Conservation (phyloP, 106 monocot genomes). For the Gastrodia elata region DNA sequence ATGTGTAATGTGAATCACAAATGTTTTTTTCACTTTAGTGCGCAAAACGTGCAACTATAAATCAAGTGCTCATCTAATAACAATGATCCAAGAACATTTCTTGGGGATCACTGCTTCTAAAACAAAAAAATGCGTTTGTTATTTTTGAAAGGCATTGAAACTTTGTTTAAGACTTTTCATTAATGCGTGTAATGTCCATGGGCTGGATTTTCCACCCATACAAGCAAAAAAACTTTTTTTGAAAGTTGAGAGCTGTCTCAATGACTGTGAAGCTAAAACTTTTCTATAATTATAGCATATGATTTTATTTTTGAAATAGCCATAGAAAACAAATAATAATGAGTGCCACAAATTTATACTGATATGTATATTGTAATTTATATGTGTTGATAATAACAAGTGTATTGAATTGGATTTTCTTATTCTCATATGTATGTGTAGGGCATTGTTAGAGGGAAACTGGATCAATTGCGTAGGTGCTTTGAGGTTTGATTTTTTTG, state of each 20-base stretch:
- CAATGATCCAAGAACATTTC: too few relatives aligned
- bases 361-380: constrained; percentile 1
- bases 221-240: neutral
- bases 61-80: too few relatives aligned
- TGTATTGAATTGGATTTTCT: neutral
- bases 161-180: neutral
- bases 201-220: neutral
- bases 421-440: constrained; percentile 7
- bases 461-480: constrained; percentile 91
- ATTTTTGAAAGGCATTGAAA: neutral
- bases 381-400: neutral
- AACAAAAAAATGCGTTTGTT: neutral
- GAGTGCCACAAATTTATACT: neutral
- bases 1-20: too few relatives aligned
- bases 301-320: neutral
- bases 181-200: neutral
- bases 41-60: too few relatives aligned
- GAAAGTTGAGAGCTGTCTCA: neutral
- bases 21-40: too few relatives aligned
- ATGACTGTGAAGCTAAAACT: neutral
- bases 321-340: neutral
- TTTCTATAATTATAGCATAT: neutral
- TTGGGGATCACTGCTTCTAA: too few relatives aligned
- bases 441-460: constrained; percentile 97
- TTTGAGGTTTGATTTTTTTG: constrained; percentile 64